Base-by-base conservation (phyloP, 2,329 filamentous ascomycete genomes). In the Parastagonospora avenae region DNA sequence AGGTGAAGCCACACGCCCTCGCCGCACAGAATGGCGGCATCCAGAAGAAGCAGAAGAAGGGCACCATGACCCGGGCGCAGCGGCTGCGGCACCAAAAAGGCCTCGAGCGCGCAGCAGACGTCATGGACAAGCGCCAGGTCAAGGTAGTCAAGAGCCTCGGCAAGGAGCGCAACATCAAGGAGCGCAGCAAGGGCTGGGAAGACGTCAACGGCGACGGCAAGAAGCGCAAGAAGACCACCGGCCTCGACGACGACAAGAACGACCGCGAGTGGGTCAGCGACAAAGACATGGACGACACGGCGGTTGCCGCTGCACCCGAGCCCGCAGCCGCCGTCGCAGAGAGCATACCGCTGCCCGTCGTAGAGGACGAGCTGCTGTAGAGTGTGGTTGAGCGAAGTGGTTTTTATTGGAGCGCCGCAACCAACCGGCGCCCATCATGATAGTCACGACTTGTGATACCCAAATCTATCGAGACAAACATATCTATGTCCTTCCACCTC, bases 21-120 rank as follows among this genome's bases (percentile, higher is more conserved):
- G 84, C 85, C 33, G 84, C 87, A 12, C 87, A 89, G 59, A 83
- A 86, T 67, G 82, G 85, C 14, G 90, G 90, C 28, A 80, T 93
- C 47, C 91, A 90, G 73, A 90, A 88, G 74, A 89, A 85, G 70
- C 75, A 77, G 53, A 84, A 84, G 63, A 74, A 73, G 15, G 38
- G 39, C 33, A 55, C 52, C 24, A 58, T 81, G 59, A 81, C 78
- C 24, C 79, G 80, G 43, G 76, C 79, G 7, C 84, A 86, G 67
- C 76, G 79, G 5, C 60, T 79, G 46, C 77, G 84, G 36, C 81
- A 66, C 5, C 52, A 64, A 40, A 67, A 68, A 35, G 79, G 59
- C 14, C 69, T 85, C 36, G 82, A 85, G 59, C 77, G 79, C 53
- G 84, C 81, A 7, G 82, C 83, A 50, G 73, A 76, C 12, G 77